These are phyloP conservation scores for Chrysanthemum lavandulifolium DNA, from an alignment of 129 eudicot species.

Conservation along the genomic window DNA sequence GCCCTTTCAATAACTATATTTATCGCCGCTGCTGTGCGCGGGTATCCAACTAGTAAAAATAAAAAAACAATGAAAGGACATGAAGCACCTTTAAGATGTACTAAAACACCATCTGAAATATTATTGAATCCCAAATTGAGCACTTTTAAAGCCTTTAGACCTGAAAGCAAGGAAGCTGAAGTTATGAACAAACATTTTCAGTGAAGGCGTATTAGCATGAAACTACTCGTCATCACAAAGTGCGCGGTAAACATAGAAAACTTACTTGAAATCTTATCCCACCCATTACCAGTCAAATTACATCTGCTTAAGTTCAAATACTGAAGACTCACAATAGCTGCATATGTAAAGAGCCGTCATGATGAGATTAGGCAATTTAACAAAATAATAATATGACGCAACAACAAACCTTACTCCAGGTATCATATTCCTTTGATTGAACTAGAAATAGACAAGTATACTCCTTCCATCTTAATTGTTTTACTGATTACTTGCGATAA, in stretches of 20 bases:
- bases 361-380: not conserved
- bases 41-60: too few species aligned
- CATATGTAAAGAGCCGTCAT: not conserved
- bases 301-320: slow-evolving; percentile 88
- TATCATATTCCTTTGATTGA: not conserved
- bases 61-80: not conserved
- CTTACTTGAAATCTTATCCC: slow-evolving; percentile 18
- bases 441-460: not conserved
- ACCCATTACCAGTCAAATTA: slow-evolving; percentile 23
- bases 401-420: not conserved
- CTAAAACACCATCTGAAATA: slow-evolving; percentile 58
- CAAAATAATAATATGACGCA: not conserved
- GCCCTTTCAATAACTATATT: not conserved
- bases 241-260: not conserved
- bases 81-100: slow-evolving; percentile 37
- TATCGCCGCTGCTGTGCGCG: too few species aligned
- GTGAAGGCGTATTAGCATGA: not conserved
- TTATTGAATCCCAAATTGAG: slow-evolving; percentile 78
- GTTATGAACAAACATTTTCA: slow-evolving; percentile 53
- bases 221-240: not conserved
- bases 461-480: not conserved
- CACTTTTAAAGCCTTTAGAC: slow-evolving; percentile 54
- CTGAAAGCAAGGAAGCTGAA: slow-evolving; percentile 43
- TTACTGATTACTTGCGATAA: not conserved
- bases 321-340: slow-evolving; percentile 67